Evolutionary conservation across 129 eudicot species (phyloP), one percentile per base, ranked within the genome.

Genomic region (Logfia minima): DNA sequence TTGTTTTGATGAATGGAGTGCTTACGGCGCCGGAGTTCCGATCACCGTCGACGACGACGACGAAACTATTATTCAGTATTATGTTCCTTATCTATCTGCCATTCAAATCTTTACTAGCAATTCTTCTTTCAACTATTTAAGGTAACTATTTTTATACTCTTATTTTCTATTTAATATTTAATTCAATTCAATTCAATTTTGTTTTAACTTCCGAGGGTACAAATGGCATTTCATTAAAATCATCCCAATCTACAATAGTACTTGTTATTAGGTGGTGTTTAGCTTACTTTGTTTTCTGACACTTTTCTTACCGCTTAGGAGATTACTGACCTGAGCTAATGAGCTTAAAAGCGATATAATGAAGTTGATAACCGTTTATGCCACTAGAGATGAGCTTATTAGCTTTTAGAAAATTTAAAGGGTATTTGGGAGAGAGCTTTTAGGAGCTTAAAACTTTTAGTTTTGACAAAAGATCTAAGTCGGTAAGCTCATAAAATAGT

Each of bases 1-100:
- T 70, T 88, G 92, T 72, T 92, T 85, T 48, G 98, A 87, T 71
- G 98, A 92, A 87, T 92, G 94, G 98, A 92, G 98, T 84, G 96
- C 92, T 48, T 92, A 92, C 69, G 98, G 98, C 8, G 96, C 92
- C 52, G 98, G 98, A 68, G 98, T 92, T 76, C 95, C 98, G 61
- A 76, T 92, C 77, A 51, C 58, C 18, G 81, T 85, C 43, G 31
- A 43, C 32, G 84, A 71, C 55, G 86, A 62, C 56, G 85, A 61
- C 60, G 96, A 88, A 82, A 90, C 86, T 26, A 76, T 92, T 23
- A 82, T 92, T 35, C 96, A 92, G 55, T 92, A 90, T 68, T 92
- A 90, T 66, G 98, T 90, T 34, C 98, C 98, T 83, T 92, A 90
- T 78, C 98, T 92, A 70, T 92, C 98, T 61, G 98, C 96, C 28